Evolutionary conservation across 2,329 filamentous ascomycete species (phyloP).

Genomic region (Karstenula rhodostoma): DNA sequence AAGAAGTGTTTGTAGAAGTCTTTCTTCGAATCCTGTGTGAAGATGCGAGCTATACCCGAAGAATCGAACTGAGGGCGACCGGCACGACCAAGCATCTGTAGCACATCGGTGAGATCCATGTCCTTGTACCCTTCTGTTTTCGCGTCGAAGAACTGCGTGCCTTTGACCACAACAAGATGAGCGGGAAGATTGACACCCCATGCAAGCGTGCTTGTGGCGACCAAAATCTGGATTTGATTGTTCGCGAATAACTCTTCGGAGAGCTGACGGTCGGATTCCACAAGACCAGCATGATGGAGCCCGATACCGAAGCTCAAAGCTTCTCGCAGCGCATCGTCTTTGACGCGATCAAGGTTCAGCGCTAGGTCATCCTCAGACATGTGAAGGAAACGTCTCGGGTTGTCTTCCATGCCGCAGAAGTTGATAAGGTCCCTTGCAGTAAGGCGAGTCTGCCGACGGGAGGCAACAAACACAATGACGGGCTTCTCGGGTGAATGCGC

Average conservation of each 20-base stretch:
- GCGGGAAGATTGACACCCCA: constrained; percentile 99
- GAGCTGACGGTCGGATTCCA: constrained; percentile 90
- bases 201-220: constrained; percentile 93
- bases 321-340: constrained; percentile 90
- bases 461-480: constrained; percentile 98
- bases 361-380: constrained; percentile 96
- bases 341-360: constrained; percentile 85
- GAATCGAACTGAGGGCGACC: constrained; percentile 96
- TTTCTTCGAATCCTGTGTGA: constrained; percentile 97
- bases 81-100: constrained; percentile 97
- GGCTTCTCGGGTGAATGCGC: constrained; percentile 95
- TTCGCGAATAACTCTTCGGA: constrained; percentile 94
- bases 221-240: constrained; percentile 97
- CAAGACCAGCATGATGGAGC: constrained; percentile 93
- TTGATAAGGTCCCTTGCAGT: constrained; percentile 98
- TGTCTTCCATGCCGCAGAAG: constrained; percentile 97
- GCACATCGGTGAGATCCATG: constrained; percentile 97
- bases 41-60: constrained; percentile 94
- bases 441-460: constrained; percentile 89
- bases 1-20: constrained; percentile 99
- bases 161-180: constrained; percentile 96
- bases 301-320: constrained; percentile 98
- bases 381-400: constrained; percentile 87
- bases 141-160: constrained; percentile 97
- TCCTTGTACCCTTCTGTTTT: constrained; percentile 98